These are phyloP conservation scores for Penicillium soppii DNA, from an alignment of 495 filamentous ascomycete genomes.

Conservation along the genomic window DNA sequence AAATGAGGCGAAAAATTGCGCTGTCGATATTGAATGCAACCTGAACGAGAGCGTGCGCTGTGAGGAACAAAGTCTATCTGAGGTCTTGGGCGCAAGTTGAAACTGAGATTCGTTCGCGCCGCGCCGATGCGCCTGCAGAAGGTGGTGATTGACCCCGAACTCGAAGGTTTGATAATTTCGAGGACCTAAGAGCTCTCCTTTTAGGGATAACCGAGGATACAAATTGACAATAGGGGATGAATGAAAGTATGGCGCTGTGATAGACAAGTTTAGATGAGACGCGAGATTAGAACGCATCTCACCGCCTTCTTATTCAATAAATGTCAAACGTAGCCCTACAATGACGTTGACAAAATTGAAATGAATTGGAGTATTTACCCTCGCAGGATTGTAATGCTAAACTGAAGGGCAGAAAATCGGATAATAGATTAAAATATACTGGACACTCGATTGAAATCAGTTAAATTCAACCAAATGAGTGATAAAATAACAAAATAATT, in stretches of 20 bases:
- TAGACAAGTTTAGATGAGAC: not conserved
- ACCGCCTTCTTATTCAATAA: constrained; percentile 1
- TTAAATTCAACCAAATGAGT: not conserved
- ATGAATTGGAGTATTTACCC: not conserved
- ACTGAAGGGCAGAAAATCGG: not conserved
- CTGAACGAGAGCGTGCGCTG: too few species aligned
- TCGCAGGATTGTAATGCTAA: not conserved
- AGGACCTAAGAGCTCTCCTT: not conserved
- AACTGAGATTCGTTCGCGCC: not conserved
- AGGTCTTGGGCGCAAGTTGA: not conserved
- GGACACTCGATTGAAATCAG: too few species aligned
- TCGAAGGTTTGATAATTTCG: not conserved
- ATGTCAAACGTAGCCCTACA: not conserved
- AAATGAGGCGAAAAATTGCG: too few species aligned
- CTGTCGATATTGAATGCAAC: too few species aligned
- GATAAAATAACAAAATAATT: not conserved
- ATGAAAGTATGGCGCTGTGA: not conserved
- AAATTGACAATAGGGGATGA: not conserved
- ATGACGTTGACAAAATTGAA: too few species aligned
- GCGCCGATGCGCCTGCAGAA: not conserved
- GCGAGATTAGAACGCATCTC: constrained; percentile 7
- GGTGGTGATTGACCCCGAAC: too few species aligned
- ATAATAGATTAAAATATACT: too few species aligned
- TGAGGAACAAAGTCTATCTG: not conserved
- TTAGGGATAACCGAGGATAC: not conserved